Evolutionary conservation across 2,329 filamentous ascomycete species (phyloP), one percentile per base, ranked within the genome.

Genomic region (Onygenales sp.): DNA sequence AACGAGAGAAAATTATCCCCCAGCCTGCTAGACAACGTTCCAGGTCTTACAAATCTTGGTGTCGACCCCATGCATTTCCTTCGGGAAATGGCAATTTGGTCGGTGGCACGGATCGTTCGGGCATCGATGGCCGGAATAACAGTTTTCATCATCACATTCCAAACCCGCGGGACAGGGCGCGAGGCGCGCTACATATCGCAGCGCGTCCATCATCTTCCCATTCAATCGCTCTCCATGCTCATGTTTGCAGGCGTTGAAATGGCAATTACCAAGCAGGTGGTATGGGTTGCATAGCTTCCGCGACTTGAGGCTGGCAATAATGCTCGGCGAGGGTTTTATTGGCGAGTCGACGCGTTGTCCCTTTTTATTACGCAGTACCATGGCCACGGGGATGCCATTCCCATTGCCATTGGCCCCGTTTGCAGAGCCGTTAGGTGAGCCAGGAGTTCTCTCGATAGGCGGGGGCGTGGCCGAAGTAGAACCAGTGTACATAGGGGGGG

Each of bases 201-300:
- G 56, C 37, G 64, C 65, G 11, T 56, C 57, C 2, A 61, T 52
- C 34, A 68, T 57, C 14, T 56, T 54, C 0, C 32, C 45, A 21
- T 17, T 58, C 21, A 69, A 55, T 31, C 46, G 55, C 4, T 51
- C 55, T 1, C 57, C 58, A 51, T 71, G 69, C 2, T 57, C 52
- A 40, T 69, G 60, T 2, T 42, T 50, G 42, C 70, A 72, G 1
- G 48, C 34, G 13, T 52, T 32, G 39, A 55, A 61, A 3, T 52
- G 21, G 45, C 63, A 65, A 2, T 33, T 48, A 0, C 62, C 63
- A 11, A 66, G 49, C 3, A 71, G 59, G 48, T 69, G 65, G 40
- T 60, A 68, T 8, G 49, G 58, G 49, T 70, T 70, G 59, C 69
- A 71, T 14, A 68, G 57, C 39, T 65, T 70, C 6, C 52, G 56